These are phyloP conservation scores for Allomyces macrogynus DNA, from an alignment of 192 early-diverging fungal genomes.

Conservation along the genomic window DNA sequence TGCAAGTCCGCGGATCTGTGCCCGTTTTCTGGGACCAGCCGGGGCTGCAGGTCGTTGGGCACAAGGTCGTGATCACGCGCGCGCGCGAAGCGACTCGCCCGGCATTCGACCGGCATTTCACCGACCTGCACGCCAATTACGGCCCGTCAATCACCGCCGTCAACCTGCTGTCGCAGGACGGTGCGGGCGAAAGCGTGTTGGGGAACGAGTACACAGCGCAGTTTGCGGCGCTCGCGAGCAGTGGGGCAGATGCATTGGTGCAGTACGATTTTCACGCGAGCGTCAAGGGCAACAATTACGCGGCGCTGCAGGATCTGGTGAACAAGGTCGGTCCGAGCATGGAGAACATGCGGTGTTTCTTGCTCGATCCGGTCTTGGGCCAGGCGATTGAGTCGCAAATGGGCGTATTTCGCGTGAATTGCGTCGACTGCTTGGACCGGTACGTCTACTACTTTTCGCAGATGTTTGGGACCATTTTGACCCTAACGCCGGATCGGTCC, in stretches of 20 bases:
- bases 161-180: conserved; percentile 53
- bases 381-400: conserved; percentile 41
- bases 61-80: conserved; percentile 69
- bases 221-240: conserved; percentile 17
- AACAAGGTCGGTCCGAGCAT: conserved; percentile 24
- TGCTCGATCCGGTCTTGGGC: conserved; percentile 38
- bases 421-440: conserved; percentile 63
- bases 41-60: conserved; percentile 59
- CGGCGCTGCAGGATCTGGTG: conserved; percentile 40
- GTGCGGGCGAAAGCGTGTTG: conserved; percentile 44
- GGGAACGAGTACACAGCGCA: conserved; percentile 41
- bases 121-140: conserved; percentile 55
- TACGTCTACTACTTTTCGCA: conserved; percentile 1
- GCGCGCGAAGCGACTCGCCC: conserved; percentile 61
- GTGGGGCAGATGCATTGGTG: conserved; percentile 19
- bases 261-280: conserved; percentile 69
- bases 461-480: too few relatives aligned
- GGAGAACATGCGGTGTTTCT: conserved; percentile 44
- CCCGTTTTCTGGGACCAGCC: conserved; percentile 94
- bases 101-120: conserved; percentile 54
- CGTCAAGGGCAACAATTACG: conserved; percentile 58
- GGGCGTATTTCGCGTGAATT: conserved; percentile 81
- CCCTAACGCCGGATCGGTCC: too few relatives aligned
- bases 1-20: conserved; percentile 70
- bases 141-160: conserved; percentile 42